Evolutionary conservation across 306 rosid species (phyloP).

Genomic region (Parietaria judaica): DNA sequence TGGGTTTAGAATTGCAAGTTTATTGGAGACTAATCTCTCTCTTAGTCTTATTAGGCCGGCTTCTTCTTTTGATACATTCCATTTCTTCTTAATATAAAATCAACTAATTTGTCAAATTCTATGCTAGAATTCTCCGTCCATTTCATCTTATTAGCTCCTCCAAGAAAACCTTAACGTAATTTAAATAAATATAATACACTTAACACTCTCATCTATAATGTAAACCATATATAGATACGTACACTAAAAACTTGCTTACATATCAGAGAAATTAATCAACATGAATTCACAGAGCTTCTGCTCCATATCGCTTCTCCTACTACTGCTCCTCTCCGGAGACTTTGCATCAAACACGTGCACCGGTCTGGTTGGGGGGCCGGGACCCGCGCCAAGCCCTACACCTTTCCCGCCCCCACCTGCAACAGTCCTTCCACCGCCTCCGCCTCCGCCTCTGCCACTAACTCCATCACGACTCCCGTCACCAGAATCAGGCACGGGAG

Average conservation of each 20-base stretch:
- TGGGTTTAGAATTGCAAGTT: neutral
- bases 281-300: neutral
- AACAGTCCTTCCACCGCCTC: neutral
- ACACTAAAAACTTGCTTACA: neutral
- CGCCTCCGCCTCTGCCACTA: neutral
- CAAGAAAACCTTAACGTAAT: no score
- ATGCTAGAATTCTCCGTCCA: neutral
- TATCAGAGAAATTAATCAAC: neutral
- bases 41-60: neutral
- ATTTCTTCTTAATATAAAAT: no score
- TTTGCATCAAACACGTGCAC: neutral
- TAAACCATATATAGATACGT: no score
- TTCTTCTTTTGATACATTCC: neutral
- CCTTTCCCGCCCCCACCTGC: neutral
- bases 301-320: no score
- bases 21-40: neutral
- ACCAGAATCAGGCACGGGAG: neutral
- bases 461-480: neutral
- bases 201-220: no score
- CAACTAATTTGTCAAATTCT: neutral
- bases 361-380: neutral
- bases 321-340: neutral
- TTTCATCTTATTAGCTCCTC: no score
- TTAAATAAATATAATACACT: no score
- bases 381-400: neutral